Conservation (phyloP, 257 asterid species). For the Nicotiana paniculata region DNA sequence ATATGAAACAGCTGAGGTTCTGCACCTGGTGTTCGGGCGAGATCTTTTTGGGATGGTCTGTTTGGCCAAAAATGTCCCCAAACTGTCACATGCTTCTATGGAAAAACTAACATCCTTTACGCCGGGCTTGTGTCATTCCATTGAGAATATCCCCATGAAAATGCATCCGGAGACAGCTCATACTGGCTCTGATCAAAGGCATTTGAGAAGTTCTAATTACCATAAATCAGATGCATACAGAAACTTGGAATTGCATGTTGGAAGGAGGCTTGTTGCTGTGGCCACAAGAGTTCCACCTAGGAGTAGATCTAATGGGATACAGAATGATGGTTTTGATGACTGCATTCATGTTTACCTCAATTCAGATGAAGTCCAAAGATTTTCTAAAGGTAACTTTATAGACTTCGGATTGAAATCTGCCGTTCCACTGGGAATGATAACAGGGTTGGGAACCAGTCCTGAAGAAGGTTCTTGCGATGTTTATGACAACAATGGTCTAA, state of each 20-base stretch:
- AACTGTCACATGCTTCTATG: constrained; percentile 34
- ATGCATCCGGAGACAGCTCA: constrained; percentile 23
- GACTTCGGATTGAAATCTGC: constrained; percentile 34
- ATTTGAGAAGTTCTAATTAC: constrained; percentile 20
- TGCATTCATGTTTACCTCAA: constrained; percentile 57
- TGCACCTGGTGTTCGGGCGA: constrained; percentile 89
- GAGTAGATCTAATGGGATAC: constrained; percentile 16
- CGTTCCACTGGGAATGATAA: constrained; percentile 63
- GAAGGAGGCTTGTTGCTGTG: constrained; percentile 74
- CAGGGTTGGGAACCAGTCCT: constrained; percentile 73
- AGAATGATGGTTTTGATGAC: constrained; percentile 48
- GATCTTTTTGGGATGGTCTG: constrained; percentile 90
- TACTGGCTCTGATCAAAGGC: constrained; percentile 24
- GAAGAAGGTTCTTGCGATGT: constrained; percentile 85
- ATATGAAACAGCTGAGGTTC: constrained; percentile 58
- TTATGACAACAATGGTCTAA: constrained; percentile 46
- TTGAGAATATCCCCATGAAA: constrained; percentile 15
- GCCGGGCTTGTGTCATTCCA: constrained; percentile 18
- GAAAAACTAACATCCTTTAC: constrained; percentile 37
- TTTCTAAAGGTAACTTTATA: constrained; percentile 12
- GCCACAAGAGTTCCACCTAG: constrained; percentile 67
- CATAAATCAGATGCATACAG: constrained; percentile 54
- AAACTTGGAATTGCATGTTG: constrained; percentile 63
- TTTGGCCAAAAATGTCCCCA: constrained; percentile 40
- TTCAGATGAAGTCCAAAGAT: constrained; percentile 25